Base-by-base conservation (phyloP, 805 yeast genomes). In the Kodamaea leandrae region DNA sequence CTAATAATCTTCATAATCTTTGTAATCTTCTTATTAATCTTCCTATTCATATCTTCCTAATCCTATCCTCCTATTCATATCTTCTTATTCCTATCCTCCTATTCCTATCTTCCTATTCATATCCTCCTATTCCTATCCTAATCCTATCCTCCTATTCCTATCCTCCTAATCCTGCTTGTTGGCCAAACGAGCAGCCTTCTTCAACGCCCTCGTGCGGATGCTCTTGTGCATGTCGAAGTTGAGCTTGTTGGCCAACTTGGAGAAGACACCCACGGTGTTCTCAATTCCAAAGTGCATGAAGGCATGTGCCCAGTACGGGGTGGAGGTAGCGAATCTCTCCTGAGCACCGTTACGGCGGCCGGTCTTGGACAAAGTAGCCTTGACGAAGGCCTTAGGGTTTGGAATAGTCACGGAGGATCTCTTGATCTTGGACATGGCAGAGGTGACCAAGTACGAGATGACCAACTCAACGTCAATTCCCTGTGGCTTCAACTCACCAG, bases 291-390 rank as follows among this genome's bases (percentile, higher is more conserved):
- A 90, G 61, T 90, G 96, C 82, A 90, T 80, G 39, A 91, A 59
- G 2, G 97, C 98, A 66, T 93, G 99, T 2, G 88, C 64, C 87
- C 96, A 89, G 74, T 73, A 93, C 24, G 99, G 99, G 1, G 98
- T 91, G 42, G 73, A 66, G 2, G 96, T 88, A 24, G 81, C 95
- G 53, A 61, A 87, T 54, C 96, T 78, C 48, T 86, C 96, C 63
- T 88, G 96, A 14, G 98, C 95, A 42, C 99, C 99, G 36, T 82
- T 79, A 52, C 95, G 79, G 57, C 86, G 82, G 17, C 97, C 97
- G 45, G 83, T 77, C 41, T 76, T 72, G 34, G 66, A 66, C 54
- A 93, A 74, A 5, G 86, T 74, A 14, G 93, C 66, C n/a, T 67
- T 60, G 32, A 93, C 99, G 63, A 93, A 93, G 18, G 59, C 58